Conservation (phyloP, 148 eudicot genomes). For the Pouteria glomerata region DNA sequence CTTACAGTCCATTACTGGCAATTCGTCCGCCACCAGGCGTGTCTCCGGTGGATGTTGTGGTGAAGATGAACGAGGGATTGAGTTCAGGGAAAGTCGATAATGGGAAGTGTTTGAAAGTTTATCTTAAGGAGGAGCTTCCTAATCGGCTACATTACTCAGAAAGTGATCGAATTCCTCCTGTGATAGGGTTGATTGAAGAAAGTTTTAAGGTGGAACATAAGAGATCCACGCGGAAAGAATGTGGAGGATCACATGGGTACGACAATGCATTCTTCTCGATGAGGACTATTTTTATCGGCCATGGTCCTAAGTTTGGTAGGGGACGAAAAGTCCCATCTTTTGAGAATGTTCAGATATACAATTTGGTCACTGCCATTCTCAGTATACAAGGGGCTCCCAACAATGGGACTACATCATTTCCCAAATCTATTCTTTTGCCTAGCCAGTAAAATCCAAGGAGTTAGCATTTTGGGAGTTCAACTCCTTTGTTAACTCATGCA, state of each 20-base stretch:
- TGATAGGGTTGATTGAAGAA: slow-evolving; percentile 54
- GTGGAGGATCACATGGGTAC: slow-evolving; percentile 80
- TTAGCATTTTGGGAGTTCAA: neutral
- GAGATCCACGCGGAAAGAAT: slow-evolving; percentile 36
- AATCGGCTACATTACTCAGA: slow-evolving; percentile 55
- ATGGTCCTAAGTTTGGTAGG: slow-evolving; percentile 22
- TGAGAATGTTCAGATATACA: slow-evolving; percentile 67
- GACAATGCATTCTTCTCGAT: slow-evolving; percentile 70
- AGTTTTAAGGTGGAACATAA: slow-evolving; percentile 60
- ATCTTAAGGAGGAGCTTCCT: slow-evolving; percentile 63
- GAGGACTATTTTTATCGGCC: slow-evolving; percentile 54
- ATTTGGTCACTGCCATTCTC: slow-evolving; percentile 55
- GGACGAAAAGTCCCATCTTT: slow-evolving; percentile 67
- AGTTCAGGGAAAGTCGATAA: too few species aligned
- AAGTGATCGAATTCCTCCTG: slow-evolving; percentile 61
- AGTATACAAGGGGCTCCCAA: slow-evolving; percentile 54
- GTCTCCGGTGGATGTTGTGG: too few species aligned
- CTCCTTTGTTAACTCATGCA: too few species aligned
- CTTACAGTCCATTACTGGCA: too few species aligned
- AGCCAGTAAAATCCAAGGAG: slow-evolving; percentile 12
- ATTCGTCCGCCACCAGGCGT: too few species aligned
- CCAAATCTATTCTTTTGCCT: slow-evolving; percentile 40
- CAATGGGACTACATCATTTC: slow-evolving; percentile 50
- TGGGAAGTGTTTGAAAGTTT: neutral
- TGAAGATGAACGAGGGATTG: too few species aligned